A percentile compares a stretch with the other conserved stretches of the same genome.
phyloP scores from a whole-genome alignment of 805 yeast genomes.

The Wickerhamomyces bovis region DNA sequence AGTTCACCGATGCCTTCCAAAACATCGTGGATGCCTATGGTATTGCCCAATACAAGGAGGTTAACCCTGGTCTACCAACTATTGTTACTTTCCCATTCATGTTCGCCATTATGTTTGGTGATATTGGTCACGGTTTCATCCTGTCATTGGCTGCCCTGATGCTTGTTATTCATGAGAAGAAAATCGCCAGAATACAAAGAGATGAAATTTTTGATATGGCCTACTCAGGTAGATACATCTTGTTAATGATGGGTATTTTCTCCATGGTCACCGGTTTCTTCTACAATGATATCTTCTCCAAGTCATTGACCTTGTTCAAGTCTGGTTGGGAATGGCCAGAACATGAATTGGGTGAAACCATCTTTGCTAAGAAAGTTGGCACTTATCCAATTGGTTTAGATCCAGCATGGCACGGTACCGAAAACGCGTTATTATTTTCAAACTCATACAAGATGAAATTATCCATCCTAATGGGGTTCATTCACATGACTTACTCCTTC shows the following conservation, averaged over 20 bases:
- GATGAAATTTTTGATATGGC: constrained; percentile 98
- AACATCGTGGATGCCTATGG: constrained; percentile 94
- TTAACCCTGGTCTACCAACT: constrained; percentile 94
- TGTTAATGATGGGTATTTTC: constrained; percentile 87
- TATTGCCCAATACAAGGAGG: constrained; percentile 85
- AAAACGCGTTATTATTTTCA: constrained; percentile 81
- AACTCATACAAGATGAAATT: constrained; percentile 97
- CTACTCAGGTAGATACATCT: constrained; percentile 82
- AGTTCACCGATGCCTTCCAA: constrained; percentile 91
- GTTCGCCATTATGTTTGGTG: constrained; percentile 99
- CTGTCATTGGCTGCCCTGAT: constrained; percentile 66
- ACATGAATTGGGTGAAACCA: constrained; percentile 56
- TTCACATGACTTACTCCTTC: constrained; percentile 90
- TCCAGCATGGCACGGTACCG: constrained; percentile 98
- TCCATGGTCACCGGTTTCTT: constrained; percentile 93
- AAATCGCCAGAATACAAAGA: constrained; percentile 61
- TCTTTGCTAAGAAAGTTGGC: constrained; percentile 61
- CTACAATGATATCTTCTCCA: constrained; percentile 90
- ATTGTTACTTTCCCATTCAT: constrained; percentile 94
- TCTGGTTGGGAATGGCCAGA: constrained; percentile 96
- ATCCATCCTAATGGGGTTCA: constrained; percentile 89
- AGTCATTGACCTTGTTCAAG: constrained; percentile 76
- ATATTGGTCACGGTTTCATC: constrained; percentile 90
- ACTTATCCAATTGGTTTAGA: constrained; percentile 84
- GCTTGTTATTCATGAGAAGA: constrained; percentile 68